Evolutionary conservation across 345 rosid species (phyloP).

Genomic region (Heritiera fomes): DNA sequence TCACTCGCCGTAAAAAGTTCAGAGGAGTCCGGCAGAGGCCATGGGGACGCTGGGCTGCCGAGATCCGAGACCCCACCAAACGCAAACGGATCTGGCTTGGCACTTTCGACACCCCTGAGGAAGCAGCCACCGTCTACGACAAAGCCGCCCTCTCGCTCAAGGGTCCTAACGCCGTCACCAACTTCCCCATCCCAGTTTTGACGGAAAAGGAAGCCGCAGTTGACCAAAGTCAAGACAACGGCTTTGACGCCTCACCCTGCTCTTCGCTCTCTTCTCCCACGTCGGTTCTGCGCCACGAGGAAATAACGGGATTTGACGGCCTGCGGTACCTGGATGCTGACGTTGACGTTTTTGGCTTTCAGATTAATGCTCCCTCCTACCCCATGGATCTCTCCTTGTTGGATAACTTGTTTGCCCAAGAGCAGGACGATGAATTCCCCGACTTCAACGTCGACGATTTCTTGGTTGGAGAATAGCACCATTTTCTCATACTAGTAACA

Average conservation of each 20-base stretch:
- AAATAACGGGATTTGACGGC: background rate
- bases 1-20: slow-evolving; percentile 48
- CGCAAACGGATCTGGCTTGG: slow-evolving; percentile 86
- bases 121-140: slow-evolving; percentile 86
- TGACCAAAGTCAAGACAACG: slow-evolving; percentile 3
- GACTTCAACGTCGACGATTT: background rate
- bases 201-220: slow-evolving; percentile 1
- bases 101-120: slow-evolving; percentile 82
- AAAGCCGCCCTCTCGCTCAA: slow-evolving; percentile 81
- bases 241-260: slow-evolving; percentile 14
- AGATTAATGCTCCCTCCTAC: background rate
- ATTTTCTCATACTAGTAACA: background rate
- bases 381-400: background rate
- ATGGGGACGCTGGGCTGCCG: slow-evolving; percentile 99
- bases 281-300: background rate
- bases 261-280: background rate
- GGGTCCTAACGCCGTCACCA: slow-evolving; percentile 77
- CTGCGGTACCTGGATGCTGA: background rate
- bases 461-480: background rate
- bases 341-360: background rate
- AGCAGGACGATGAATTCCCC: background rate
- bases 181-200: slow-evolving; percentile 46
- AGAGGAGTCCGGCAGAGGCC: slow-evolving; percentile 87
- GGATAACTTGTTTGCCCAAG: background rate
- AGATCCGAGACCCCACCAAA: slow-evolving; percentile 77